These are phyloP conservation scores for Hypseocharis bilobata DNA, from an alignment of 441 rosid genomes.

Conservation along the genomic window DNA sequence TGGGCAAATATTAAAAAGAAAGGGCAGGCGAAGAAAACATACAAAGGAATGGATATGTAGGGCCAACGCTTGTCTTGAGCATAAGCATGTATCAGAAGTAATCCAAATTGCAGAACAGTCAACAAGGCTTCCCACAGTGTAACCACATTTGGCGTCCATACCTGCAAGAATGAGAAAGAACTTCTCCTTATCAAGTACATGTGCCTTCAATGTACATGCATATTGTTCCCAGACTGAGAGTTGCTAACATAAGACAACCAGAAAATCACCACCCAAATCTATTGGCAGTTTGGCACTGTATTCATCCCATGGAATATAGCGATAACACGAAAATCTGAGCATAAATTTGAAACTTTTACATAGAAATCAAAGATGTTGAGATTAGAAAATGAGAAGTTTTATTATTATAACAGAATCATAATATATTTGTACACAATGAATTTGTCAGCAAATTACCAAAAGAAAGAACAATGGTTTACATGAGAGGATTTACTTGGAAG, in stretches of 20 bases:
- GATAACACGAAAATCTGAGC: too few relatives aligned
- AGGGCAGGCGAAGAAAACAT: constrained; percentile 25
- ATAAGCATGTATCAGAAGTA: constrained; percentile 68
- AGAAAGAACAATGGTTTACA: constrained; percentile 1
- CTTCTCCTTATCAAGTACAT: constrained; percentile 3
- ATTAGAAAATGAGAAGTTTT: neutral
- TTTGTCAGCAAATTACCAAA: neutral
- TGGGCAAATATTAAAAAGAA: neutral
- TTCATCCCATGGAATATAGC: too few relatives aligned
- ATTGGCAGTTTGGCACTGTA: too few relatives aligned
- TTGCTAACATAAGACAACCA: neutral
- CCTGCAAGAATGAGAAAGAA: constrained; percentile 34
- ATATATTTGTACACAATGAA: neutral
- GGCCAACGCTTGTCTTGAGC: constrained; percentile 97
- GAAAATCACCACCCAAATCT: neutral
- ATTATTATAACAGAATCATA: neutral
- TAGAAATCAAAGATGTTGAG: neutral
- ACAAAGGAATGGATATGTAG: constrained; percentile 76
- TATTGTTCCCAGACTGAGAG: neutral
- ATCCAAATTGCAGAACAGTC: constrained; percentile 72
- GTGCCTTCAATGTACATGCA: constrained; percentile 1
- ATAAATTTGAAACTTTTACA: neutral
- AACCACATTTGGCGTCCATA: constrained; percentile 80
- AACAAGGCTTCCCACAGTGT: constrained; percentile 75
- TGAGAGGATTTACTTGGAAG: constrained; percentile 5